A percentile compares a stretch with the other conserved stretches of the same genome.
These are phyloP conservation scores for Chrysochromulina tobinii DNA, from an alignment of 78 protist species.

Conservation along the genomic window DNA sequence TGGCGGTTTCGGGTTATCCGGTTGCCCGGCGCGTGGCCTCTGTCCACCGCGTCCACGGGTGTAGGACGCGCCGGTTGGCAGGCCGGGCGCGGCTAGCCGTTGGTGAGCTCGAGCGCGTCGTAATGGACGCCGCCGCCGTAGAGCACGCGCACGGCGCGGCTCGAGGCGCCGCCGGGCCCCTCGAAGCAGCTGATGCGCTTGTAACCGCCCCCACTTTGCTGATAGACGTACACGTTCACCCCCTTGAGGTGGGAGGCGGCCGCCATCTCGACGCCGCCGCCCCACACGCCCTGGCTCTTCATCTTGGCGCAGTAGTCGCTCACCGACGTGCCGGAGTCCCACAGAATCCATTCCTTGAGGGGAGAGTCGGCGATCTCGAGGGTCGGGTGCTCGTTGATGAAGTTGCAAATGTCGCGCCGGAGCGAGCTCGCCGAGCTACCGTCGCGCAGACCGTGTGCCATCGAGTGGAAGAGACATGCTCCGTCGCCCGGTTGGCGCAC, in stretches of 20 bases:
- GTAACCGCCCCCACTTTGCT: not conserved
- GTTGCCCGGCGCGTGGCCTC: too few relatives aligned
- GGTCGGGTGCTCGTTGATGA: not conserved
- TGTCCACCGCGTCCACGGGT: too few relatives aligned
- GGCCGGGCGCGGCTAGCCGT: too few relatives aligned
- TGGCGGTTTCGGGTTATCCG: too few relatives aligned
- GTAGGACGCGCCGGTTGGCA: too few relatives aligned
- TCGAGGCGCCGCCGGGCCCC: not conserved
- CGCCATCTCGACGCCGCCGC: slow-evolving; percentile 47
- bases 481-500: slow-evolving; percentile 44
- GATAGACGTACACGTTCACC: slow-evolving; percentile 17
- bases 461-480: slow-evolving; percentile 36
- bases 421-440: not conserved
- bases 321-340: slow-evolving; percentile 24
- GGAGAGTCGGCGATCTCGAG: not conserved
- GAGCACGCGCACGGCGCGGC: not conserved
- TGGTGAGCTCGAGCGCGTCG: not conserved
- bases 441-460: not conserved
- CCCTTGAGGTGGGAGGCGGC: not conserved
- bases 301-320: not conserved
- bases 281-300: not conserved
- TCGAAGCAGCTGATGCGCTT: slow-evolving; percentile 20
- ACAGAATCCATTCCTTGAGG: not conserved
- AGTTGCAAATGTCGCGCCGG: not conserved
- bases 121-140: slow-evolving; percentile 14